A percentile compares a stretch with the other conserved stretches of the same genome.
These are phyloP conservation scores for Pleurostoma richardsiae DNA, from an alignment of 2,329 filamentous ascomycete genomes.

Conservation along the genomic window DNA sequence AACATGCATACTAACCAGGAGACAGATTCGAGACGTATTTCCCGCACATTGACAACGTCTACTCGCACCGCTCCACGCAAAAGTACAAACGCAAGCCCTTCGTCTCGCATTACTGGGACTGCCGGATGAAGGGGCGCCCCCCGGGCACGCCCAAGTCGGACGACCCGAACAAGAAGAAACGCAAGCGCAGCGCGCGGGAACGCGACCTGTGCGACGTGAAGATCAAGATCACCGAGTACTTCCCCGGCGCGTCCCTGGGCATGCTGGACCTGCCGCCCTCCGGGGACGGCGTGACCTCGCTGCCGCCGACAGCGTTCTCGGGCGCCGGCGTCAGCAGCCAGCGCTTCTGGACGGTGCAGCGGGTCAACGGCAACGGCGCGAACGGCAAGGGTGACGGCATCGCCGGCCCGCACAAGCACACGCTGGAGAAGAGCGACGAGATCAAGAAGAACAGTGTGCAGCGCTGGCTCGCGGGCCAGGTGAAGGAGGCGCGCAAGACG, in stretches of 20 bases:
- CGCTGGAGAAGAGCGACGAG: slow-evolving; percentile 66
- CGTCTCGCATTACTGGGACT: slow-evolving; percentile 81
- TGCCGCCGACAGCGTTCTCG: slow-evolving; percentile 14
- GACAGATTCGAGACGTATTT: slow-evolving; percentile 73
- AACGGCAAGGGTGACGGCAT: slow-evolving; percentile 68
- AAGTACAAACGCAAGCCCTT: slow-evolving; percentile 79
- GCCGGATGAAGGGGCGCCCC: slow-evolving; percentile 72
- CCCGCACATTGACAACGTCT: slow-evolving; percentile 78
- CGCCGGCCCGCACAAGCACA: slow-evolving; percentile 69
- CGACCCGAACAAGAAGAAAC: slow-evolving; percentile 77
- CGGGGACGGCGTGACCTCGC: slow-evolving; percentile 13
- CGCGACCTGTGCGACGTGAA: slow-evolving; percentile 81
- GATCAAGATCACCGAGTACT: slow-evolving; percentile 80
- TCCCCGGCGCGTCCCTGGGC: slow-evolving; percentile 45
- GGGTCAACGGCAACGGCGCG: slow-evolving; percentile 71
- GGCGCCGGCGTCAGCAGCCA: slow-evolving; percentile 40
- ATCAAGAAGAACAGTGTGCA: slow-evolving; percentile 79
- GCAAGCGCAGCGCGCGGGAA: slow-evolving; percentile 69
- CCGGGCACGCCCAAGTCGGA: slow-evolving; percentile 75
- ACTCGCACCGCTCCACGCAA: slow-evolving; percentile 78
- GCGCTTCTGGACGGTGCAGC: slow-evolving; percentile 68
- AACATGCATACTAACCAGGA: slow-evolving; percentile 7
- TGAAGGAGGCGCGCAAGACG: slow-evolving; percentile 60
- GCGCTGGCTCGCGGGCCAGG: slow-evolving; percentile 57
- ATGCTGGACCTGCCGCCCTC: slow-evolving; percentile 15